phyloP scores from a whole-genome alignment of 225 moss, liverwort and hornwort species.

The Climacium dendroides region DNA sequence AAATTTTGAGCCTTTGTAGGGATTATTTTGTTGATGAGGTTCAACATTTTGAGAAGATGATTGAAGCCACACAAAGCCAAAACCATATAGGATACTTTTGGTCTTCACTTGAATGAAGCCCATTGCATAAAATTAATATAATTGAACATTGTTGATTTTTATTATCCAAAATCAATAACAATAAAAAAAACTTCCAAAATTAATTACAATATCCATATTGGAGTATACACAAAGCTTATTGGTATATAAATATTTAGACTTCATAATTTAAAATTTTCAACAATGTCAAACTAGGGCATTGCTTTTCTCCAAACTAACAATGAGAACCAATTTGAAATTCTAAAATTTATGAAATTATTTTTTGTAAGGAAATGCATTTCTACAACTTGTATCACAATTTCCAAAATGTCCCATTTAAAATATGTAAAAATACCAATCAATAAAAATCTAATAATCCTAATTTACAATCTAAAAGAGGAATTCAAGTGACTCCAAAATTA shows the following conservation, averaged over 20 bases:
- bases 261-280: background rate
- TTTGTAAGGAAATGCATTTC: background rate
- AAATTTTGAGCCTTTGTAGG: rapidly evolving
- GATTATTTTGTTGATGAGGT: background rate
- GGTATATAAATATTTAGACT: background rate
- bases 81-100: background rate
- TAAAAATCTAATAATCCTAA: background rate
- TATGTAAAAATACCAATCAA: background rate
- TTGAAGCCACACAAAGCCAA: background rate
- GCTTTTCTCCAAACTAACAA: background rate
- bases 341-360: background rate
- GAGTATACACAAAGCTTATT: background rate
- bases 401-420: background rate
- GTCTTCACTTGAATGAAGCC: background rate
- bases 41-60: background rate
- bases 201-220: background rate
- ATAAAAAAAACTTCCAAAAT: background rate
- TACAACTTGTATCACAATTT: background rate
- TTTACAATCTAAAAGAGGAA: rapidly evolving
- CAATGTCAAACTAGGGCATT: background rate
- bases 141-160: background rate
- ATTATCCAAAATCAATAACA: background rate
- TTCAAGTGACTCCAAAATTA: background rate
- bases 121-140: background rate
- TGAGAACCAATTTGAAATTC: background rate